Evolutionary conservation across 2,329 filamentous ascomycete species (phyloP), one percentile per base, ranked within the genome.

Genomic region (Pseudogymnoascus sp.): DNA sequence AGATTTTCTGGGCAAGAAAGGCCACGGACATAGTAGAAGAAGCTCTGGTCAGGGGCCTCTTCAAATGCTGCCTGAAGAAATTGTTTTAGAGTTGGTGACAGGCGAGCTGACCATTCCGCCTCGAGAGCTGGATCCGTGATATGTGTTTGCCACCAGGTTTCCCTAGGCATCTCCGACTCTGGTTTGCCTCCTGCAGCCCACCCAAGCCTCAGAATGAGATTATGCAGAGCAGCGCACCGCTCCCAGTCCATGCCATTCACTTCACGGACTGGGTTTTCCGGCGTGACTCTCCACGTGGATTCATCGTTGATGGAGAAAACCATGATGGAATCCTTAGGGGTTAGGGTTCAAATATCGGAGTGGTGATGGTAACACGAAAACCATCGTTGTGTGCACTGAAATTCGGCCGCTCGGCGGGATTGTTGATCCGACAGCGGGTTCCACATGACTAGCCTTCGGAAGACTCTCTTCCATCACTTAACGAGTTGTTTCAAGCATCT

Each of bases 191-290:
- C 59, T n/a, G 11, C 37, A 38, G 59, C 28, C 64, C 66, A 68
- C 28, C 63, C 67, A 2, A 63, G 31, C 28, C 61, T 19, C 10
- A 65, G 26, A 11, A 68, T 63, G 6, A 41, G 14, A 40, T 68
- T 68, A 40, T 68, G 66, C 26, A 68, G 31, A 56, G 63, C 61
- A n/a, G 67, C 67, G 53, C 67, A 68, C 4, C 66, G 66, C 38
- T 66, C 62, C 50, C 61, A 66, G 50, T 67, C 65, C 65, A 68
- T 62, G 31, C 65, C 63, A 50, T 50, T n/a, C 31, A 61, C 59
- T 43, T 61, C 59, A 38, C 61, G 61, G 10, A 62, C 40, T 22
- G 61, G 61, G 37, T 53, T 59, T 37, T 62, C 61, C 6, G 43
- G 40, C 10, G 41, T 62, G 46, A 62, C 43, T 62, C 43, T 8